Base-by-base conservation (phyloP, 257 asterid genomes). In the Avicennia marina region DNA sequence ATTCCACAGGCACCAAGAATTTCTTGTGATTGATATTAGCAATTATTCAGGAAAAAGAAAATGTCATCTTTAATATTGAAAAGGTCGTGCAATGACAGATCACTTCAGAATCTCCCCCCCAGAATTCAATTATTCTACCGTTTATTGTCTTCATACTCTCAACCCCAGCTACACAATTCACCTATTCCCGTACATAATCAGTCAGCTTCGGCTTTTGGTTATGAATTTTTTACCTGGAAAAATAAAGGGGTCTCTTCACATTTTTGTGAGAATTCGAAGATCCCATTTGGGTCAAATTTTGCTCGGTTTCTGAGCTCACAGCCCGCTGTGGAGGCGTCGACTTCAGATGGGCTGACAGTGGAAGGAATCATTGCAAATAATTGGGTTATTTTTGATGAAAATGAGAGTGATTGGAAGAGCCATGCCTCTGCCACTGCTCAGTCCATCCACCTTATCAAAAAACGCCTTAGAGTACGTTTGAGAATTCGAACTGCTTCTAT, bases 401-500 rank as follows among this genome's bases (percentile, higher is more conserved):
- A 60, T 38, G 91, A 82, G 81, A 82, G 76, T 57, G 96, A 89
- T 73, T 93, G 96, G 95, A 84, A 68, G 72, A 86, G 96, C 62
- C 96, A 93, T 38, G 91, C 97, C 26, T 78, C 97, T 71, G 77
- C 94, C 11, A 84, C 89, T 66, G 96, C 97, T 67, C 94, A 82
- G 62, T 89, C 99, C 46, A 74, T 89, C 62, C 79, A 79, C 68
- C 91, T 89, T 36, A 80, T 86, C 75, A 93, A 86, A 85, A 89
- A 84, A 78, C 99, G 96, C 61, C 74, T 86, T 2, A 73, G 73
- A 72, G 98, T 88, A 48, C 42, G 62, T 53, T 15, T 43, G 10
- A 20, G 17, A 25, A 32, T 20, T 44, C 45, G 0, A 19, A 11
- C 42, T 9, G 43, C 39, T 58, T 52, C 38, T 29, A 6, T 0